These are phyloP conservation scores for Pythium phragmiticola DNA, from an alignment of 352 stramenopile species.

Conservation along the genomic window DNA sequence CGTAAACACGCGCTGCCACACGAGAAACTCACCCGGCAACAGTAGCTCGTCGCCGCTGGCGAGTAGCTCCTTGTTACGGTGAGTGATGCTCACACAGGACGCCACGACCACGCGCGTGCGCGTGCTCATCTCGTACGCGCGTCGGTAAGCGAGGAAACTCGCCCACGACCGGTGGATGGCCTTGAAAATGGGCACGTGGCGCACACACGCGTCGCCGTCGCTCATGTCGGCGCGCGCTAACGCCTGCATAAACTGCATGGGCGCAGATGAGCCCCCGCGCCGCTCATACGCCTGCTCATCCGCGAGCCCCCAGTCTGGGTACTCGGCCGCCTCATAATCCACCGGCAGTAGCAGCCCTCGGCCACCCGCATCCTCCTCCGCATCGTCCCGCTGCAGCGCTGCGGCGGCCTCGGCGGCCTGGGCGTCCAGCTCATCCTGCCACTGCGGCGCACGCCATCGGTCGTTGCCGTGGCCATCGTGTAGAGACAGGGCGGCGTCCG, in stretches of 20 bases:
- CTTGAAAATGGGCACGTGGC: constrained; percentile 1
- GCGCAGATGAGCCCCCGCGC: constrained; percentile 5
- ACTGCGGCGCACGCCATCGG: background rate
- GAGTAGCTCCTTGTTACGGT: constrained; percentile 8
- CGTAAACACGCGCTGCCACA: constrained; percentile 14
- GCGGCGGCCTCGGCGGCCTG: constrained; percentile 2
- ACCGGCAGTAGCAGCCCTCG: background rate
- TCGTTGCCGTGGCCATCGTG: background rate
- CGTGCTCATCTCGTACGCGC: constrained; percentile 18
- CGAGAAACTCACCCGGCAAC: constrained; percentile 8
- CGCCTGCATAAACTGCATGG: constrained; percentile 14
- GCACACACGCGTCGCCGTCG: background rate
- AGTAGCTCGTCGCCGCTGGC: background rate
- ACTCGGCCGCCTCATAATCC: constrained; percentile 1
- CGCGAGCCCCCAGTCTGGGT: constrained; percentile 21
- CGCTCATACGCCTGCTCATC: constrained; percentile 11
- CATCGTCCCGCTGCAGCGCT: background rate
- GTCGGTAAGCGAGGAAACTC: constrained; percentile 9
- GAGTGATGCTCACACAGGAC: background rate
- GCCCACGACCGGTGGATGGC: constrained; percentile 23
- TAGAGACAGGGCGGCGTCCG: background rate
- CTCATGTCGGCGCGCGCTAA: background rate
- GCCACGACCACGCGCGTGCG: background rate
- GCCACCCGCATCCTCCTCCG: background rate
- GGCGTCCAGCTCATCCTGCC: constrained; percentile 7